Conservation (phyloP, 2,329 filamentous ascomycete genomes). For the Colletotrichum aenigma region DNA sequence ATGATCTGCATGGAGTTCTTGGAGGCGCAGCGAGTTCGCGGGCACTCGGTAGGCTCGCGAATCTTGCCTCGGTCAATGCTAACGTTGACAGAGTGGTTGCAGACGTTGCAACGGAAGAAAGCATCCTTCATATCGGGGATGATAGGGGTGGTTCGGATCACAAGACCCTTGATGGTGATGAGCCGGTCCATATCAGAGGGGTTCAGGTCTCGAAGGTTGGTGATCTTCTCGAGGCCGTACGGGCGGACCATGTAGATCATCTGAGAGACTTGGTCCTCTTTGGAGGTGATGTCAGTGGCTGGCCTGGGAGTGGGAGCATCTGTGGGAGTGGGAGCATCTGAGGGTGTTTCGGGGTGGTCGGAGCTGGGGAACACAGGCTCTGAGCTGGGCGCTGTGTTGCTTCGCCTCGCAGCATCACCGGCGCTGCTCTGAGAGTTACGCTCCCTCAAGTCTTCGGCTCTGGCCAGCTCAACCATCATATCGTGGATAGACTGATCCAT, state of each 20-base stretch:
- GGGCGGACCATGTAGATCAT: constrained; percentile 86
- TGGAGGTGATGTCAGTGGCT: constrained; percentile 56
- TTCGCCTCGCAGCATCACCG: constrained; percentile 39
- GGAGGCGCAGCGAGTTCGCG: constrained; percentile 78
- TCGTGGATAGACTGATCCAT: constrained; percentile 97
- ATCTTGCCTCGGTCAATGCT: constrained; percentile 96
- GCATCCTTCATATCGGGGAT: constrained; percentile 99
- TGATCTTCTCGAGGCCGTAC: constrained; percentile 83
- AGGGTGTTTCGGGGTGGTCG: constrained; percentile 65
- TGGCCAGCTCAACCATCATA: constrained; percentile 87
- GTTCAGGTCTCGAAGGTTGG: constrained; percentile 93
- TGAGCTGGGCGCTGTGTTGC: constrained; percentile 63
- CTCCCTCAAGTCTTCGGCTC: constrained; percentile 76
- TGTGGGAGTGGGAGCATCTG: constrained; percentile 38
- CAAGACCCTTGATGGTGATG: constrained; percentile 91
- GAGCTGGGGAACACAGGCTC: constrained; percentile 81
- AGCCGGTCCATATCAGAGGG: constrained; percentile 88
- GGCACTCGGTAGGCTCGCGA: constrained; percentile 89
- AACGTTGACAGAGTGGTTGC: constrained; percentile 88
- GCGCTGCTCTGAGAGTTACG: constrained; percentile 65
- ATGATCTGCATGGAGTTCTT: constrained; percentile 98
- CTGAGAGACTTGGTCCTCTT: constrained; percentile 82
- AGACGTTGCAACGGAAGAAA: constrained; percentile 94
- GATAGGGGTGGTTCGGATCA: constrained; percentile 93
- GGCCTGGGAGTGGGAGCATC: constrained; percentile 42